Percentiles rank a stretch among this genome's conserved stretches.
phyloP scores from a whole-genome alignment of 1,284 basidiomycete species.

The Cystobasidium sp. region DNA sequence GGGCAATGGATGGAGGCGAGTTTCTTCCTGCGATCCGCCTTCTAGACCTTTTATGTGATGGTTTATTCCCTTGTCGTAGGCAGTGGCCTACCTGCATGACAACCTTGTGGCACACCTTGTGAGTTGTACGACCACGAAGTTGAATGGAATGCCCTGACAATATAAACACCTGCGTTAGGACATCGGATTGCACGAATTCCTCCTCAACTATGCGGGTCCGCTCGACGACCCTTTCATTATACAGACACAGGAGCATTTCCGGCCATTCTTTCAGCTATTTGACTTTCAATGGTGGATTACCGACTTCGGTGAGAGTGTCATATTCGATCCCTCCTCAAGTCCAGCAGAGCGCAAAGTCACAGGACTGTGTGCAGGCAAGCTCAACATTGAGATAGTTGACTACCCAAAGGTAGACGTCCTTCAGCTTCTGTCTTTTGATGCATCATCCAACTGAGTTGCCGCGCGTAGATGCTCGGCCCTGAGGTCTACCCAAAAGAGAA shows the following conservation, averaged over 20 bases:
- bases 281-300: neutral
- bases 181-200: slow-evolving; percentile 1
- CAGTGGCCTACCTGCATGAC: neutral
- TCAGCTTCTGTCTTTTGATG: too few species aligned
- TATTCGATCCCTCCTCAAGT: neutral
- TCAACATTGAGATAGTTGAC: neutral
- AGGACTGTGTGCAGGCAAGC: neutral
- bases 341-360: neutral
- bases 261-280: neutral
- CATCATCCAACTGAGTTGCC: too few species aligned
- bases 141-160: neutral
- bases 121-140: too few species aligned
- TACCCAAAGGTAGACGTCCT: neutral
- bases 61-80: neutral
- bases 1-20: neutral
- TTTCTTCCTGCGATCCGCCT: neutral
- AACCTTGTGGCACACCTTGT: neutral
- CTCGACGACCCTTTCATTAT: neutral
- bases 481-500: neutral
- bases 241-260: neutral
- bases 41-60: too few species aligned
- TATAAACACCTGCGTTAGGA: neutral
- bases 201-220: neutral
- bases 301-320: slow-evolving; percentile 1
- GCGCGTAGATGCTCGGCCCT: neutral